phyloP scores from a whole-genome alignment of 179 eudicot genomes.

The Carnegiea gigantea region DNA sequence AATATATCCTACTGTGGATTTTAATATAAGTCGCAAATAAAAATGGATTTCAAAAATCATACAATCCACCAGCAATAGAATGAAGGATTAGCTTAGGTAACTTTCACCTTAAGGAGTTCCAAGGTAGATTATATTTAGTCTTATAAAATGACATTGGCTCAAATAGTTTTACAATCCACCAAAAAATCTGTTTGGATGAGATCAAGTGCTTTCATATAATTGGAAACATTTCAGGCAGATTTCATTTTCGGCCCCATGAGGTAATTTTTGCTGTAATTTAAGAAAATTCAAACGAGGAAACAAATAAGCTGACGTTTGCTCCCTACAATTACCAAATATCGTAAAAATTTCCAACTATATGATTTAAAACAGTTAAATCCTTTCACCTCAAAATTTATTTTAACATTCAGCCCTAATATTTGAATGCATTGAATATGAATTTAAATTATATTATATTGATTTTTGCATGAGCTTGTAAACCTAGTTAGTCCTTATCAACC shows the following conservation, averaged over 20 bases:
- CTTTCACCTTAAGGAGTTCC: neutral
- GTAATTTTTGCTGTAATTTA: neutral
- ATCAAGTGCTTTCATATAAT: neutral
- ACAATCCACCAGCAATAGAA: neutral
- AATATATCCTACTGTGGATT: too few relatives aligned
- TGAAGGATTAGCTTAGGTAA: neutral
- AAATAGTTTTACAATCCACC: neutral
- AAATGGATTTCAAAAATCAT: neutral
- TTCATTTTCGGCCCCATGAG: neutral
- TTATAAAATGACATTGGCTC: neutral
- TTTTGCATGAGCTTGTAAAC: neutral
- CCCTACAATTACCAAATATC: neutral
- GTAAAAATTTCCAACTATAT: neutral
- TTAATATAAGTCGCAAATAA: too few relatives aligned
- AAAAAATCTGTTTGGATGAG: constrained; percentile 3
- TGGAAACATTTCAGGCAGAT: neutral
- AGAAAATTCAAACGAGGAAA: neutral
- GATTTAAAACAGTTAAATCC: neutral
- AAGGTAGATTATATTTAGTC: neutral
- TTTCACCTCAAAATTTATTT: too few relatives aligned
- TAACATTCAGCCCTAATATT: neutral
- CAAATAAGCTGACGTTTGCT: neutral
- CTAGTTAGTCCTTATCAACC: neutral
- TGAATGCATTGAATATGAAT: neutral
- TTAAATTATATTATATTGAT: neutral